A percentile compares a stretch with the other conserved stretches of the same genome.
These are phyloP conservation scores for Sclerotinia minor DNA, from an alignment of 2,329 filamentous ascomycete species.

Conservation along the genomic window DNA sequence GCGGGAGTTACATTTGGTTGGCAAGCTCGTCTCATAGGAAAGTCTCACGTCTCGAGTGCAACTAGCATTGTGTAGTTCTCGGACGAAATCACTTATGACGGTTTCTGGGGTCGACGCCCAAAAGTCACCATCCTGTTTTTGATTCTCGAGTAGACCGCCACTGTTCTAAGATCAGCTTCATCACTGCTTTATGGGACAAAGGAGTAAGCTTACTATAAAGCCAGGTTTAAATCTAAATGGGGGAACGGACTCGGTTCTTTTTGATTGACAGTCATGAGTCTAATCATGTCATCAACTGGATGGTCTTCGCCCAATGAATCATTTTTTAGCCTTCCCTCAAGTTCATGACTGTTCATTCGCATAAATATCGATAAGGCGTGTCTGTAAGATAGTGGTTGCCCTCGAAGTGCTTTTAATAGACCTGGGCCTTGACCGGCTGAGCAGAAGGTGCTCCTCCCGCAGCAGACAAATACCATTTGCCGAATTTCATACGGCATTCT, in stretches of 20 bases:
- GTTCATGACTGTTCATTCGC: not conserved
- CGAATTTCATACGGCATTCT: not conserved
- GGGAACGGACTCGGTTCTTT: not conserved
- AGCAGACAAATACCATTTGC: not conserved
- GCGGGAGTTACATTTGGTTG: not conserved
- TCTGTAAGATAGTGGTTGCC: not conserved
- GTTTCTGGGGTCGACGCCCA: not conserved
- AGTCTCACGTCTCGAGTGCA: not conserved
- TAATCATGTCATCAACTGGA: not conserved
- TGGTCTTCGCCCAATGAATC: not conserved
- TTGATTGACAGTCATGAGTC: not conserved
- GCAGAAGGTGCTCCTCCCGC: not conserved
- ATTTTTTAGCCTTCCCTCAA: not conserved
- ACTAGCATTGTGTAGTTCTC: not conserved
- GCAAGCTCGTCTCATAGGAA: not conserved
- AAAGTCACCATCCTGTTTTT: not conserved
- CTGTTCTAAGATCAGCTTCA: not conserved
- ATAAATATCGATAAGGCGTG: not conserved
- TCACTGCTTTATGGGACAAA: too few relatives aligned
- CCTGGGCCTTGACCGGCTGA: not conserved
- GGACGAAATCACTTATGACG: not conserved
- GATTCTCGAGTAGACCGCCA: not conserved
- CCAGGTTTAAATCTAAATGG: not conserved
- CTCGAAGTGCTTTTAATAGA: constrained; percentile 3
- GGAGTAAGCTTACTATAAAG: not conserved